Percentiles rank a stretch among this genome's conserved stretches.
These are phyloP conservation scores for Collybiopsis luxurians DNA, from an alignment of 768 basidiomycete genomes.

Conservation along the genomic window DNA sequence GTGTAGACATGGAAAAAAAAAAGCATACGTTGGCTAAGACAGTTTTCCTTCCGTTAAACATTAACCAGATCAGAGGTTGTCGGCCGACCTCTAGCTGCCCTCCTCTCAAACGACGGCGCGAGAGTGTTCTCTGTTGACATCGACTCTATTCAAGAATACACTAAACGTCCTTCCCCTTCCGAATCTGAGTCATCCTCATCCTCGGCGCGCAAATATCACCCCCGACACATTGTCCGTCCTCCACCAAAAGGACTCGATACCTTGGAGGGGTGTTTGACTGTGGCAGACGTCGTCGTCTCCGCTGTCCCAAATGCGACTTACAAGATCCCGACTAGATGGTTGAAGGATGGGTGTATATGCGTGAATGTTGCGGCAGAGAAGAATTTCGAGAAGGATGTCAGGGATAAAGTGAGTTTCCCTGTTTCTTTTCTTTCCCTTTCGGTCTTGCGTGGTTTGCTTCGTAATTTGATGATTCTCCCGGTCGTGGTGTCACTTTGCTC, in stretches of 20 bases:
- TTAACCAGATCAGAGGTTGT: slow-evolving; percentile 97
- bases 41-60: slow-evolving; percentile 6
- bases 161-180: slow-evolving; percentile 72
- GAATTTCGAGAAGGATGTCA: slow-evolving; percentile 92
- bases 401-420: slow-evolving; percentile 71
- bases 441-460: no score
- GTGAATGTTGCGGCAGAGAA: slow-evolving; percentile 93
- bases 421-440: no score
- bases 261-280: slow-evolving; percentile 74
- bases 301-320: slow-evolving; percentile 86
- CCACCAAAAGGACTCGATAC: slow-evolving; percentile 43
- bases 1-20: slow-evolving; percentile 3
- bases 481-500: no score
- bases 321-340: slow-evolving; percentile 83
- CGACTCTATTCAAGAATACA: slow-evolving; percentile 96
- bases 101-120: slow-evolving; percentile 95
- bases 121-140: slow-evolving; percentile 95
- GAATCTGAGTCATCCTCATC: slow-evolving; percentile 25
- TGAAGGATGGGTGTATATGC: slow-evolving; percentile 94
- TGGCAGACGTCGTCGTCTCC: slow-evolving; percentile 92
- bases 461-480: not conserved
- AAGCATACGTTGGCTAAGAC: not conserved
- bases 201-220: slow-evolving; percentile 62
- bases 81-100: slow-evolving; percentile 92
- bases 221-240: slow-evolving; percentile 80